A percentile compares a stretch with the other conserved stretches of the same genome.
Evolutionary conservation across 2,329 filamentous ascomycete species (phyloP).

Genomic region (Paecilomyces sp.): DNA sequence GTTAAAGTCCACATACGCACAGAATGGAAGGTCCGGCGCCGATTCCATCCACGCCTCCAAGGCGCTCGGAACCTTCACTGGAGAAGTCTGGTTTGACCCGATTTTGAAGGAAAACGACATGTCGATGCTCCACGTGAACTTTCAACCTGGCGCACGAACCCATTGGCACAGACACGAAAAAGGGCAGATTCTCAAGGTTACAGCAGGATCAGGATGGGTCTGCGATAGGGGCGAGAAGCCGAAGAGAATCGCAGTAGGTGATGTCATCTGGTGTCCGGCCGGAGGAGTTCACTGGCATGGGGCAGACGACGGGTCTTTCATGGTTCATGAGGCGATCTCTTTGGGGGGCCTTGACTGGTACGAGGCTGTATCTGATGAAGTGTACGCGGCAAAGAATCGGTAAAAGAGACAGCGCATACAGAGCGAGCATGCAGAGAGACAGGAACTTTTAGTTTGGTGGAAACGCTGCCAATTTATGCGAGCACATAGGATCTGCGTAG

Average conservation of each 20-base stretch:
- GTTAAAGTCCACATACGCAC: no score
- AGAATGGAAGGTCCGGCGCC: no score
- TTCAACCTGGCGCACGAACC: constrained; percentile 37
- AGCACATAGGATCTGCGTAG: no score
- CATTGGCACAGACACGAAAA: constrained; percentile 41
- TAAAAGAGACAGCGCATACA: no score
- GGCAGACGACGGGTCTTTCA: constrained; percentile 31
- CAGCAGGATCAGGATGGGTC: constrained; percentile 35
- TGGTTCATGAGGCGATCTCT: constrained; percentile 35
- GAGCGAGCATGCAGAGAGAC: no score
- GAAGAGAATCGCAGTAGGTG: constrained; percentile 30
- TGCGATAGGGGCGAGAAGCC: constrained; percentile 35
- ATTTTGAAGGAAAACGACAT: constrained; percentile 18
- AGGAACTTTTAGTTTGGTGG: no score
- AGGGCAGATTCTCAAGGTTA: constrained; percentile 37
- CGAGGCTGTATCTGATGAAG: constrained; percentile 28
- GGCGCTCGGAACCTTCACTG: constrained; percentile 16
- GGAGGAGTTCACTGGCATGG: constrained; percentile 42
- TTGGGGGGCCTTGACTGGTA: constrained; percentile 32
- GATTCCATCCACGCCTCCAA: no score
- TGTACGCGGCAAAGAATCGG: constrained; percentile 15
- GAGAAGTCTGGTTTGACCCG: constrained; percentile 24
- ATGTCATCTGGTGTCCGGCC: constrained; percentile 33
- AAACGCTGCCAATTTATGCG: no score
- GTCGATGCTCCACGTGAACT: constrained; percentile 32